Evolutionary conservation across 2,329 filamentous ascomycete genomes (phyloP), one percentile per base, ranked within the genome.

Genomic region (Hypoxylon sp.): DNA sequence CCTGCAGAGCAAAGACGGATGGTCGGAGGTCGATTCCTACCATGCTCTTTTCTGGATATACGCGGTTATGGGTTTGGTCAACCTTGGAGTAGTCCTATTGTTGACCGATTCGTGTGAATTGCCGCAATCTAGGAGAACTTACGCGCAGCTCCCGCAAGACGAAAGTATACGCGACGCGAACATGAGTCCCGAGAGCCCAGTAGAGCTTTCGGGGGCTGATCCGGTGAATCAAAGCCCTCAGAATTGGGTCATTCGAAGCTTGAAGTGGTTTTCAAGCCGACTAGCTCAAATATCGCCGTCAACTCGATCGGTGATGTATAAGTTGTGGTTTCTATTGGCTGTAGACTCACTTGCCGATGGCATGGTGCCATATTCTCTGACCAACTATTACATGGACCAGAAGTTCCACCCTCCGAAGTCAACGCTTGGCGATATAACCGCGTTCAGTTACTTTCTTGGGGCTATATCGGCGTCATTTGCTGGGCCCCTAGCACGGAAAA

Each of bases 311-410:
- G 83, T 88, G 73, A 90, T 91, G 85, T 87, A 86, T 77, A 87
- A 88, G 56, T 81, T 92, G 2, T 91, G 89, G 88, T 85, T 90
- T 65, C 83, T 92, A 6, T 82, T 92, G 8, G 84, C 86, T 22
- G 81, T 91, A 25, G 90, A 92, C 78, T 89, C 88, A 1, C 81
- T 91, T 8, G 88, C 89, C 13, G 89, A 91, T 72, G 89, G 89
- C 25, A 91, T 91, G 87, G 84, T 86, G n/a, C 83, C 82, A 2
- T 85, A 87, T 72, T 83, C 86, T 1, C 72, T 89, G 31, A 90
- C 87, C 0, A 87, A 84, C 10, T 90, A 89, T 75, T 90, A 85
- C 77, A 80, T 89, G 59, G 85, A 88, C 69, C 74, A 78, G 50
- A 89, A 87, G 64, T 90, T 89, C 72, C 79, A 85, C 58, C 78